Percentiles rank a stretch among this genome's conserved stretches.
Evolutionary conservation across 345 rosid species (phyloP).

Genomic region (Kernera saxatilis): DNA sequence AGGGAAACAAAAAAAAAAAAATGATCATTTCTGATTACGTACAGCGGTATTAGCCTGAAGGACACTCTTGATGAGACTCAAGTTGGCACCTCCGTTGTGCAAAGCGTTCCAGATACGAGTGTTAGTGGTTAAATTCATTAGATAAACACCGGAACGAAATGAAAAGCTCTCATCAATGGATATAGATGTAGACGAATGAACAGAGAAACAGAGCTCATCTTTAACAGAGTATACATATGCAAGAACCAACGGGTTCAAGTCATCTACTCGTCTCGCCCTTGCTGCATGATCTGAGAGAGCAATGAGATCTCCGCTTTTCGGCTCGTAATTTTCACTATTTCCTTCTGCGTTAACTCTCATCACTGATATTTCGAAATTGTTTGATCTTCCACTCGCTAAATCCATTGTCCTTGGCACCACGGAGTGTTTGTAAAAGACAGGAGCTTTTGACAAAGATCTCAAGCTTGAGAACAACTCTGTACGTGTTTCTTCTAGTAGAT

Average conservation of each 20-base stretch:
- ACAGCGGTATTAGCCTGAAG: slow-evolving; percentile 17
- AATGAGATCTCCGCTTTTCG: slow-evolving; percentile 35
- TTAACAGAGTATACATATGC: slow-evolving; percentile 23
- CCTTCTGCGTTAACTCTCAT: not conserved
- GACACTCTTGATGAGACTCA: slow-evolving; percentile 29
- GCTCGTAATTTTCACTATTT: slow-evolving; percentile 5
- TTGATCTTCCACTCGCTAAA: not conserved
- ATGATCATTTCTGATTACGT: not conserved
- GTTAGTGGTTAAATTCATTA: slow-evolving; percentile 33
- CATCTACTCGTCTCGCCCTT: slow-evolving; percentile 19
- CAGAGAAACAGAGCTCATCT: not conserved
- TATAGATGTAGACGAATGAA: slow-evolving; percentile 27
- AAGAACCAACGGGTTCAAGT: slow-evolving; percentile 26
- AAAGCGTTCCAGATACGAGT: slow-evolving; percentile 42
- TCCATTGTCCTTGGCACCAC: not conserved
- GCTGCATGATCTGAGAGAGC: slow-evolving; percentile 25
- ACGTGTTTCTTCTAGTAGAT: slow-evolving; percentile 32
- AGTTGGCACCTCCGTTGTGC: slow-evolving; percentile 2
- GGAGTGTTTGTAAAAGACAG: not conserved
- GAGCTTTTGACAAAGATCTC: slow-evolving; percentile 13
- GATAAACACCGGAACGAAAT: slow-evolving; percentile 24
- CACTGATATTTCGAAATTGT: slow-evolving; percentile 4
- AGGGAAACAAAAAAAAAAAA: no score
- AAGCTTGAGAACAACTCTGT: slow-evolving; percentile 32
- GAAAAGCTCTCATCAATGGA: not conserved